A percentile compares a stretch with the other conserved stretches of the same genome.
Conservation (phyloP, 2,329 filamentous ascomycete genomes). For the Scytalidium sp. region DNA sequence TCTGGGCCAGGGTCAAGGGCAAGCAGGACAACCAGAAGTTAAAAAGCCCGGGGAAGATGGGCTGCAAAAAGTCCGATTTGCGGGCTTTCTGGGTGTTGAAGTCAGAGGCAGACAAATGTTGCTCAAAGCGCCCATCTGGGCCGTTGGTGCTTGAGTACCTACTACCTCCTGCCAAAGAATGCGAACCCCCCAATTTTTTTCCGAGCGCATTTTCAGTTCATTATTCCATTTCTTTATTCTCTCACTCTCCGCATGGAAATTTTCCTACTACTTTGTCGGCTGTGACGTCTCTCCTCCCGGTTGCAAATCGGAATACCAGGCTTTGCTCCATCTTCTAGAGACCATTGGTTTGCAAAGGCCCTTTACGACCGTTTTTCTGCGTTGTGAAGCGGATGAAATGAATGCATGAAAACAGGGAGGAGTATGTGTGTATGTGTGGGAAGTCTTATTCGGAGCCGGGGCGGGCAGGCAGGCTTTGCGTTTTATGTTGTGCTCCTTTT, state of each 20-base stretch:
- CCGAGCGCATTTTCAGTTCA: not conserved
- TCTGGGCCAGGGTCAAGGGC: constrained; percentile 4
- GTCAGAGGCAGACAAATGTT: constrained; percentile 74
- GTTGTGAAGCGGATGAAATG: not conserved
- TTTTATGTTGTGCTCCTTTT: no score
- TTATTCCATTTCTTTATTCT: not conserved
- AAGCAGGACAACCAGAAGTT: constrained; percentile 15
- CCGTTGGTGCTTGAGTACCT: constrained; percentile 30
- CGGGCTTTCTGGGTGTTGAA: constrained; percentile 72
- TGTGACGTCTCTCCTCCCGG: no score
- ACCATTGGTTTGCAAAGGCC: no score
- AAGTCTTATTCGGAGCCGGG: no score
- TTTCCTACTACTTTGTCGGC: not conserved
- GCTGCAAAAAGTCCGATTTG: constrained; percentile 62
- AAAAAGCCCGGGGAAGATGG: constrained; percentile 25
- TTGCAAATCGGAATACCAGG: no score
- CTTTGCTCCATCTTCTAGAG: no score
- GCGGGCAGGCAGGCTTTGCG: no score
- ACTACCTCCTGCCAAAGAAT: not conserved
- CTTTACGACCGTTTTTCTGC: no score
- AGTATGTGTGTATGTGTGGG: no score
- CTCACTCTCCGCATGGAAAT: not conserved
- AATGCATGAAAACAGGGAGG: not conserved
- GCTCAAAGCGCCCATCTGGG: constrained; percentile 73
- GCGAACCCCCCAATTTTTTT: no score